A percentile compares a stretch with the other conserved stretches of the same genome.
Evolutionary conservation across 2,329 filamentous ascomycete species (phyloP).

Genomic region (Phyllosticta capitalensis): DNA sequence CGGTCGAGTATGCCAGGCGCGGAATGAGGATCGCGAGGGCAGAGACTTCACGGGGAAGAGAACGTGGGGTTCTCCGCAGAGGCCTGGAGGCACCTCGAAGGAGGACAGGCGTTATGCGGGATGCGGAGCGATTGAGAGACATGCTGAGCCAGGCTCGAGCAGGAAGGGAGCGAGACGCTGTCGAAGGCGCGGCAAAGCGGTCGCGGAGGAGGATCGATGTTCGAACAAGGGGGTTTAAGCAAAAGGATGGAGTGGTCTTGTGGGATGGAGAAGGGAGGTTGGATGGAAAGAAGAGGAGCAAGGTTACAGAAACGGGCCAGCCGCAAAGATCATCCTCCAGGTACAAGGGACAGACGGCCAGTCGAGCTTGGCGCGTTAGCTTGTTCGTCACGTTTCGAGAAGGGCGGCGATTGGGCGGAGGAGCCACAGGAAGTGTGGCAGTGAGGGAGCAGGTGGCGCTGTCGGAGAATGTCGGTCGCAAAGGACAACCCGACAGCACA

Average conservation of each 20-base stretch:
- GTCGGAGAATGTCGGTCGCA: background rate
- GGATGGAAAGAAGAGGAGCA: background rate
- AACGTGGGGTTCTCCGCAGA: conserved; percentile 30
- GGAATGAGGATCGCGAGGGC: conserved; percentile 51
- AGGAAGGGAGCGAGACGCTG: conserved; percentile 4
- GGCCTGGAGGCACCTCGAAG: conserved; percentile 35
- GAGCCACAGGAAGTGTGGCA: background rate
- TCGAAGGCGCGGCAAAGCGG: background rate
- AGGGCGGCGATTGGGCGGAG: background rate
- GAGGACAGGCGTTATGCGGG: conserved; percentile 38
- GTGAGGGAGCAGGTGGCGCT: background rate
- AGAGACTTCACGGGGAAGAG: conserved; percentile 42
- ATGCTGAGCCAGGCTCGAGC: conserved; percentile 20
- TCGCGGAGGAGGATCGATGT: background rate
- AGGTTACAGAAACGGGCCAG: conserved; percentile 6
- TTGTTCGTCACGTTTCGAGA: conserved; percentile 6
- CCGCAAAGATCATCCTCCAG: conserved; percentile 6
- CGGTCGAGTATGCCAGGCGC: conserved; percentile 45
- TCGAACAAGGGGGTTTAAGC: background rate
- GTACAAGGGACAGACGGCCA: background rate
- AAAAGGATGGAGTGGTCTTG: background rate
- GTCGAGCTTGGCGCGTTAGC: conserved; percentile 1
- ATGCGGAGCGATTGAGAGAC: conserved; percentile 36
- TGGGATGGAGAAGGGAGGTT: background rate
- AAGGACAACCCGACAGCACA: background rate